Evolutionary conservation across 768 basidiomycete species (phyloP), one percentile per base, ranked within the genome.

Genomic region (Trametes coccinea): DNA sequence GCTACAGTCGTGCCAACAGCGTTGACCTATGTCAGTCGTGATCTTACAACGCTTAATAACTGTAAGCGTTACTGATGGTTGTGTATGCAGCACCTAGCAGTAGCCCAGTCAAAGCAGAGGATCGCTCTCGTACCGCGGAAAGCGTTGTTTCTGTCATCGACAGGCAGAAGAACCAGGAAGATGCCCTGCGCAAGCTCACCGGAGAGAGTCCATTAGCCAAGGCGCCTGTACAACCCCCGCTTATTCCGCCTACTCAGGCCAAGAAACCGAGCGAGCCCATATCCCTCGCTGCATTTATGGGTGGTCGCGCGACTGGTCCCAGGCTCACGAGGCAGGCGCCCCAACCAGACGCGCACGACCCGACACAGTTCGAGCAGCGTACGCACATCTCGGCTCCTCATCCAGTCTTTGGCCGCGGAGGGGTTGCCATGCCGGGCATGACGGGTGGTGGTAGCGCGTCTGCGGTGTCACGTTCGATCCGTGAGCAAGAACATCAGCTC

Each of bases 281-380:
- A 8, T 93, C 92, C 2, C 80, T 93, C 30, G 91, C 92, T 0
- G 82, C 87, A 2, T 91, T 93, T 71, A 93, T 93, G 66, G 92
- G 92, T 40, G 90, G 92, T 6, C 83, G 79, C 30, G 90, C 87
- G 13, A 81, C 84, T 45, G 92, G 90, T 27, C 90, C 90, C 3
- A 80, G 87, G 40, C 79, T 93, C 45, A 92, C 82, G 64, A 83
- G 79, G 59, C 90, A 86, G 67, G 84, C 86, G 16, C 86, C 90
- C 4, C 92, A 93, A 70, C 78, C 78, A 66, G 84, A 93, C 74
- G 80, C 80, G 9, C 77, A 84, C 67, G 83, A 87, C 67, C 85
- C 84, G 1, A 84, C 82, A 0, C 84, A 84, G 64, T 89, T 89
- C 65, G 84, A 86, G 56, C 87, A 88, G 68, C 84, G 83, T 11